phyloP scores from a whole-genome alignment of 2,329 filamentous ascomycete genomes.

The Drechslerella stenobrocha region DNA sequence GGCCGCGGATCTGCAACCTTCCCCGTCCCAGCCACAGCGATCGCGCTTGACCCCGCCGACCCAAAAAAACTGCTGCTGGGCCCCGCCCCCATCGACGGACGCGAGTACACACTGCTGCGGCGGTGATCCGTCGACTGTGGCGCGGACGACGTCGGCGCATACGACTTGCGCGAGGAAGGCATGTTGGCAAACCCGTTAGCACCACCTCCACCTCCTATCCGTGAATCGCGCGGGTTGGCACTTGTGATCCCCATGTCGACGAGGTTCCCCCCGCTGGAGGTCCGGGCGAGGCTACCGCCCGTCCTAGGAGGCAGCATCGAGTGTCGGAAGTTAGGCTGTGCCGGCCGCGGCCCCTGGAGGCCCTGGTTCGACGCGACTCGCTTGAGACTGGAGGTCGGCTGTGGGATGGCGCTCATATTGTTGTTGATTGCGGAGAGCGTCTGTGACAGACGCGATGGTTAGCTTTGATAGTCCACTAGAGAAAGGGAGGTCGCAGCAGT shows the following conservation, averaged over 20 bases:
- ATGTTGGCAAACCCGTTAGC: constrained; percentile 68
- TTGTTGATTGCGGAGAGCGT: constrained; percentile 80
- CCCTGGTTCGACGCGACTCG: constrained; percentile 78
- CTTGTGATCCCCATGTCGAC: constrained; percentile 79
- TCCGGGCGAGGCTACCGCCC: constrained; percentile 58
- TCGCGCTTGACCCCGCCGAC: constrained; percentile 73
- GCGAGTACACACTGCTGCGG: constrained; percentile 80
- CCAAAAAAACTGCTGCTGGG: constrained; percentile 85
- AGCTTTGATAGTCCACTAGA: too few relatives aligned
- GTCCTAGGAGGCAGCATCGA: constrained; percentile 44
- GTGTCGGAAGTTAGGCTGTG: constrained; percentile 47
- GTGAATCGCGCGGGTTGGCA: constrained; percentile 68
- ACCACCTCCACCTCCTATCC: constrained; percentile 43
- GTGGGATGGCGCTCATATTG: constrained; percentile 73
- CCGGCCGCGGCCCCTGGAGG: constrained; percentile 65
- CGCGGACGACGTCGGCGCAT: constrained; percentile 65
- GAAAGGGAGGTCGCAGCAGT: not conserved
- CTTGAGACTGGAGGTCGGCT: constrained; percentile 91
- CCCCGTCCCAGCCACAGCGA: constrained; percentile 59
- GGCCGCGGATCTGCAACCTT: constrained; percentile 74
- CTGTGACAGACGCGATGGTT: constrained; percentile 58
- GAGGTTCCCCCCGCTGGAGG: constrained; percentile 79
- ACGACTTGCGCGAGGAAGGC: constrained; percentile 71
- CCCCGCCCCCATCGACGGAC: constrained; percentile 69
- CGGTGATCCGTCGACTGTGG: constrained; percentile 63